These are phyloP conservation scores for Ophiostoma ulmi DNA, from an alignment of 2,329 filamentous ascomycete genomes.

Conservation along the genomic window DNA sequence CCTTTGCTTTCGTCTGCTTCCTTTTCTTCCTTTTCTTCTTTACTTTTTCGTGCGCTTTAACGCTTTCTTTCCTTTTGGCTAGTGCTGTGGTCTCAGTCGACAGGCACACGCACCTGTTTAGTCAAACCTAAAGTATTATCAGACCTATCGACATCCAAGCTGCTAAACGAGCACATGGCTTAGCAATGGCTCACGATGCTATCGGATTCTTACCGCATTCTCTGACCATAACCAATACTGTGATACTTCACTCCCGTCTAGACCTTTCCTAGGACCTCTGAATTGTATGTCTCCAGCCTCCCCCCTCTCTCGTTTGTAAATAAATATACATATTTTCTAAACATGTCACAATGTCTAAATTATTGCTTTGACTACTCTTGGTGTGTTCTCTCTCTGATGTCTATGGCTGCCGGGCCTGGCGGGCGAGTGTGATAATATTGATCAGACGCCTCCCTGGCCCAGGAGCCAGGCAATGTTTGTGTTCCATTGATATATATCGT, in stretches of 20 bases:
- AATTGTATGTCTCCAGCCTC: no score
- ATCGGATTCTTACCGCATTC: not conserved
- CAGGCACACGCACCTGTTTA: no score
- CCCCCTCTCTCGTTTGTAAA: no score
- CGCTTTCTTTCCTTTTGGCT: no score
- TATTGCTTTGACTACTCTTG: not conserved
- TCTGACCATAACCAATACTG: not conserved
- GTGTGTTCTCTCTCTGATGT: no score
- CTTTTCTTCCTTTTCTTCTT: not conserved
- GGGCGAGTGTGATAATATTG: not conserved
- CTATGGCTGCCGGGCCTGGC: not conserved
- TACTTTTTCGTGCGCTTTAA: not conserved
- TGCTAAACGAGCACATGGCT: not conserved
- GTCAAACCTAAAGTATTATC: no score
- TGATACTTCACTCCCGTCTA: not conserved
- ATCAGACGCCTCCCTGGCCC: not conserved
- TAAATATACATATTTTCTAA: not conserved
- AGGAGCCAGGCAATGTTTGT: not conserved
- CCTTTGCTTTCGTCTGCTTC: not conserved
- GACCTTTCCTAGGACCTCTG: not conserved
- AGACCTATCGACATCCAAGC: not conserved
- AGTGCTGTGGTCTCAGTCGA: not conserved
- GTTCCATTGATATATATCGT: constrained; percentile 6
- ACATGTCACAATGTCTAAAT: not conserved
- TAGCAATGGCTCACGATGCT: not conserved